These are phyloP conservation scores for Aspergillus sp. DNA, from an alignment of 2,329 filamentous ascomycete species.

Conservation along the genomic window DNA sequence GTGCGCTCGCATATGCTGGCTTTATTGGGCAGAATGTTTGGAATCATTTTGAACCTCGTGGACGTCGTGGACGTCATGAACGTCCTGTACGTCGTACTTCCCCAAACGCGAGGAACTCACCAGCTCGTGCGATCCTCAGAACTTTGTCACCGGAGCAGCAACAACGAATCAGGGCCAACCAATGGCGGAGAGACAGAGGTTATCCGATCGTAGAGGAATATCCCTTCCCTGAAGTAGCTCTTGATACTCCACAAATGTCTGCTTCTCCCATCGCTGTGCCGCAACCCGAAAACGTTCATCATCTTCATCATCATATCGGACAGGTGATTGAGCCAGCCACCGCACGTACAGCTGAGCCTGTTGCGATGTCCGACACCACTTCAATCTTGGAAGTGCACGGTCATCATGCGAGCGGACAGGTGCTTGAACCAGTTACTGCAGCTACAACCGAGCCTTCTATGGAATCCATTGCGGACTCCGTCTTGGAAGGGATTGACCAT, in stretches of 20 bases:
- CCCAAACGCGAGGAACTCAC: conserved; percentile 11
- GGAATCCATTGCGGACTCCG: not conserved
- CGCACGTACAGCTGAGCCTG: not conserved
- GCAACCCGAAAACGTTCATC: not conserved
- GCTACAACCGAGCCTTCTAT: not conserved
- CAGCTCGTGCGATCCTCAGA: conserved; percentile 22
- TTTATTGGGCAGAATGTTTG: conserved; percentile 16
- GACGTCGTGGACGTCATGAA: not conserved
- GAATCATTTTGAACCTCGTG: conserved; percentile 7
- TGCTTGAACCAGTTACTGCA: not conserved
- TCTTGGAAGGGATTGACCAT: not conserved
- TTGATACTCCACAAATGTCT: conserved; percentile 14
- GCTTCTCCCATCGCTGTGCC: not conserved
- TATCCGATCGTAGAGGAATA: conserved; percentile 13
- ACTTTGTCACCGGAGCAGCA: conserved; percentile 23
- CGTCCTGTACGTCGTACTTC: not conserved
- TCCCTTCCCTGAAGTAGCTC: conserved; percentile 25
- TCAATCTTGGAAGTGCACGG: not conserved
- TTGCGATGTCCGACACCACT: not conserved
- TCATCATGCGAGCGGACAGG: not conserved
- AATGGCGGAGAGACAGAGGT: conserved; percentile 23
- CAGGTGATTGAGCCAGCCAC: not conserved
- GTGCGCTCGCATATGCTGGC: conserved; percentile 18
- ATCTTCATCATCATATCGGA: not conserved
- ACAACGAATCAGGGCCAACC: conserved; percentile 15